A percentile compares a stretch with the other conserved stretches of the same genome.
These are phyloP conservation scores for Cenchrus purpureus DNA, from an alignment of 176 grass and related monocot species.

Conservation along the genomic window DNA sequence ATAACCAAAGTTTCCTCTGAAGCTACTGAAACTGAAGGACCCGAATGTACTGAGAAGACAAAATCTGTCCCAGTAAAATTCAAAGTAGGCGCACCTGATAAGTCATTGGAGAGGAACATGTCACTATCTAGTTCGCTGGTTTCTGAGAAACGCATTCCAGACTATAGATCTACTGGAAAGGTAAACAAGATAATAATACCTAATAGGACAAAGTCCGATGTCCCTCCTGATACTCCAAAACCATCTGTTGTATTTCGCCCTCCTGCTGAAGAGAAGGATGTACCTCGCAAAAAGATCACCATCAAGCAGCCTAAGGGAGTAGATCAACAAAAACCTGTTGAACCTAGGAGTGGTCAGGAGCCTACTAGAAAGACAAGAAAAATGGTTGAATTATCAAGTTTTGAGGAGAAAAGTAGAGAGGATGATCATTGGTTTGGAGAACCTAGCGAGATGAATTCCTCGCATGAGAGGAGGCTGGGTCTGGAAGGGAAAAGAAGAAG, in stretches of 20 bases:
- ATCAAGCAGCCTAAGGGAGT: constrained; percentile 86
- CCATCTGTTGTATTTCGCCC: constrained; percentile 80
- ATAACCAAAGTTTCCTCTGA: constrained; percentile 72
- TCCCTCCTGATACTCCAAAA: constrained; percentile 68
- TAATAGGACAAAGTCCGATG: constrained; percentile 72
- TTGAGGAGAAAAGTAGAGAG: constrained; percentile 61
- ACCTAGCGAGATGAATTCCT: constrained; percentile 56
- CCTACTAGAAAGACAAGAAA: constrained; percentile 74
- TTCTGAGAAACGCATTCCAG: constrained; percentile 64
- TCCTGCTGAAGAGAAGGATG: constrained; percentile 72
- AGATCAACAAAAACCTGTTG: constrained; percentile 47
- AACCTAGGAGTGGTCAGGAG: constrained; percentile 51
- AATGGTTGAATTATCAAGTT: constrained; percentile 75
- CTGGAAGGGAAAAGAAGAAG: constrained; percentile 54
- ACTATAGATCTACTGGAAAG: constrained; percentile 69
- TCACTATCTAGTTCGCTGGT: constrained; percentile 52
- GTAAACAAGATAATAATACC: constrained; percentile 88
- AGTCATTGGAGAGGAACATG: constrained; percentile 74
- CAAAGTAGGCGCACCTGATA: constrained; percentile 78
- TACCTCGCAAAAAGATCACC: constrained; percentile 84
- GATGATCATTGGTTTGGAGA: constrained; percentile 67
- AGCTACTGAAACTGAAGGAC: constrained; percentile 56
- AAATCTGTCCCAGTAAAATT: constrained; percentile 94
- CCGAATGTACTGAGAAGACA: constrained; percentile 62
- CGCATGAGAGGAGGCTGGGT: constrained; percentile 39